These are phyloP conservation scores for Talaromyces sp. DNA, from an alignment of 2,329 filamentous ascomycete species.

Conservation along the genomic window DNA sequence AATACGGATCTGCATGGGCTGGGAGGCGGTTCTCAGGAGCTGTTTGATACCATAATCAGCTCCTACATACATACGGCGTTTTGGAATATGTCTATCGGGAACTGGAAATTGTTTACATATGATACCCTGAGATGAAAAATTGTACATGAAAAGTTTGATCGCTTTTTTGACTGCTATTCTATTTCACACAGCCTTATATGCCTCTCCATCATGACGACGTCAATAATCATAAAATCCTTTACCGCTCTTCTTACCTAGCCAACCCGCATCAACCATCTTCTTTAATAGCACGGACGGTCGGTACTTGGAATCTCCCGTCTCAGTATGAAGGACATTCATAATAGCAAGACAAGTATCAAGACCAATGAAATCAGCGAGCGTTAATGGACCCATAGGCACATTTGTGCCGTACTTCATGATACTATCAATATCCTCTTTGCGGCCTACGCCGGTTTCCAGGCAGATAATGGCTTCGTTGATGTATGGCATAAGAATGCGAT, in stretches of 20 bases:
- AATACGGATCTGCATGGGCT: conserved; percentile 73
- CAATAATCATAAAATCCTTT: conserved; percentile 94
- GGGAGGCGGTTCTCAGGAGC: conserved; percentile 63
- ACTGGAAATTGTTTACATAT: conserved; percentile 9
- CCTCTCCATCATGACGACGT: conserved; percentile 11
- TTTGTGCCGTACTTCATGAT: conserved; percentile 99
- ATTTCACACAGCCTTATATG: background rate
- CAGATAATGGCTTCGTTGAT: conserved; percentile 98
- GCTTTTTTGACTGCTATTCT: background rate
- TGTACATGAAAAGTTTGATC: background rate
- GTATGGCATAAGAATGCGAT: conserved; percentile 97
- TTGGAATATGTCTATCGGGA: background rate
- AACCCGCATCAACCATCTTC: conserved; percentile 98
- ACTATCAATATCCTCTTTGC: conserved; percentile 85
- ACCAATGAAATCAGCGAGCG: conserved; percentile 94
- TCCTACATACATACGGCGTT: conserved; percentile 8
- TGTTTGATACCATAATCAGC: background rate
- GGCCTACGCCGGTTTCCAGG: conserved; percentile 86
- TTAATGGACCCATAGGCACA: conserved; percentile 94
- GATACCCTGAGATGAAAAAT: conserved; percentile 15
- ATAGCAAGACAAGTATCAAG: conserved; percentile 94
- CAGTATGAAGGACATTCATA: conserved; percentile 88
- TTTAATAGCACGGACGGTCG: conserved; percentile 78
- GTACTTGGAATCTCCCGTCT: conserved; percentile 96
- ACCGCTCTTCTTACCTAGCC: conserved; percentile 95